These are phyloP conservation scores for Platanus orientalis DNA, from an alignment of 164 flowering plant genomes.

Conservation along the genomic window DNA sequence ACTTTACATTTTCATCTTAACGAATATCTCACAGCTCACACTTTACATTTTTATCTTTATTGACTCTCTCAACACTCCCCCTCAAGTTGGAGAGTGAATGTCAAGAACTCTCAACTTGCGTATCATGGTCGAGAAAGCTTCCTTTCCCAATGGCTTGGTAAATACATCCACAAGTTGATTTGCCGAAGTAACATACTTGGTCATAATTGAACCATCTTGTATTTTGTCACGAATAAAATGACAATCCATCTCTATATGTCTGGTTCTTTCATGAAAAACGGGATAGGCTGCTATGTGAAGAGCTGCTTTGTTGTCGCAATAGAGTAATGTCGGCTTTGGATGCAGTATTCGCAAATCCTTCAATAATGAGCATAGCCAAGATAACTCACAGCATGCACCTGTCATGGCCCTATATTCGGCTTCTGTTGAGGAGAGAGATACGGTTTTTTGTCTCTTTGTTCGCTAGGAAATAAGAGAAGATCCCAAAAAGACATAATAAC, in stretches of 20 bases:
- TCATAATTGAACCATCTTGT: conserved; percentile 5
- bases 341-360: conserved; percentile 3
- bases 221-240: conserved; percentile 2
- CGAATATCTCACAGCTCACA: no score
- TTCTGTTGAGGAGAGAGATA: conserved; percentile 17
- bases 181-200: neutral
- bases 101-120: conserved; percentile 6
- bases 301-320: neutral
- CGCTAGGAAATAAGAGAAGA: conserved; percentile 1
- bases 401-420: conserved; percentile 16
- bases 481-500: neutral
- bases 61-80: conserved; percentile 7
- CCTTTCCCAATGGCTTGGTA: conserved; percentile 4
- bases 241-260: conserved; percentile 6
- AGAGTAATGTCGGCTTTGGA: neutral
- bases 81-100: conserved; percentile 8
- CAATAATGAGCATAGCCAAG: conserved; percentile 7
- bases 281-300: neutral
- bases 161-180: conserved; percentile 5
- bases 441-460: conserved; percentile 9
- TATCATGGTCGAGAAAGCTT: neutral
- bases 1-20: no score
- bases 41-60: no score
- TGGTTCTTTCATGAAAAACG: conserved; percentile 5
- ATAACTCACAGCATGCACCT: conserved; percentile 9